A percentile compares a stretch with the other conserved stretches of the same genome.
Conservation (phyloP, 1,284 basidiomycete species). For the Waitea zeae region DNA sequence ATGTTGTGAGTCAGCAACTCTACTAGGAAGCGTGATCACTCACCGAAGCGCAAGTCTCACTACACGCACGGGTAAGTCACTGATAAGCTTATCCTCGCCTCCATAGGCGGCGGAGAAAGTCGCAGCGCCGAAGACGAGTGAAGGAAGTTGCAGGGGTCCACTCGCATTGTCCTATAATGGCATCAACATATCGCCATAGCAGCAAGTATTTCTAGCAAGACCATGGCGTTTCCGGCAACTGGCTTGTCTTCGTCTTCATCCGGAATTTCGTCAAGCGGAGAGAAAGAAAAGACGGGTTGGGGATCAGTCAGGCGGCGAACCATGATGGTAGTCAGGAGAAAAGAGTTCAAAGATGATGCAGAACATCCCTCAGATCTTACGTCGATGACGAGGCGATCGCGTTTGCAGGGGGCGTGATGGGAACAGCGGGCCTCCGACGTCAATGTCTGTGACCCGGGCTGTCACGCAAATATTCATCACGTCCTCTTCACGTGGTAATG, state of each 20-base stretch:
- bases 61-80: slow-evolving; percentile 46
- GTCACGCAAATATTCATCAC: no score
- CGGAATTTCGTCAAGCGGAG: slow-evolving; percentile 21
- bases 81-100: slow-evolving; percentile 36
- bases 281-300: slow-evolving; percentile 22
- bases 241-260: slow-evolving; percentile 36
- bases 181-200: background rate
- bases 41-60: slow-evolving; percentile 73
- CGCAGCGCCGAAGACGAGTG: slow-evolving; percentile 49
- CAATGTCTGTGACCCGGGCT: no score
- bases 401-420: slow-evolving; percentile 2
- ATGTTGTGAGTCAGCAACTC: slow-evolving; percentile 5
- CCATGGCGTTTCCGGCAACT: slow-evolving; percentile 18
- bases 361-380: slow-evolving; percentile 3
- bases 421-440: no score
- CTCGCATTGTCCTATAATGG: slow-evolving; percentile 11
- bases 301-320: slow-evolving; percentile 21
- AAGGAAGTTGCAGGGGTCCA: slow-evolving; percentile 23
- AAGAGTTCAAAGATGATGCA: slow-evolving; percentile 4
- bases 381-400: background rate
- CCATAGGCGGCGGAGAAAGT: slow-evolving; percentile 67
- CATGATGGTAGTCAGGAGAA: slow-evolving; percentile 20
- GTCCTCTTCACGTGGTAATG: no score
- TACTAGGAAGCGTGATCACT: slow-evolving; percentile 2
- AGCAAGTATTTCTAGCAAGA: no score